Conservation (phyloP, 257 asterid genomes). For the Coffea canephora region DNA sequence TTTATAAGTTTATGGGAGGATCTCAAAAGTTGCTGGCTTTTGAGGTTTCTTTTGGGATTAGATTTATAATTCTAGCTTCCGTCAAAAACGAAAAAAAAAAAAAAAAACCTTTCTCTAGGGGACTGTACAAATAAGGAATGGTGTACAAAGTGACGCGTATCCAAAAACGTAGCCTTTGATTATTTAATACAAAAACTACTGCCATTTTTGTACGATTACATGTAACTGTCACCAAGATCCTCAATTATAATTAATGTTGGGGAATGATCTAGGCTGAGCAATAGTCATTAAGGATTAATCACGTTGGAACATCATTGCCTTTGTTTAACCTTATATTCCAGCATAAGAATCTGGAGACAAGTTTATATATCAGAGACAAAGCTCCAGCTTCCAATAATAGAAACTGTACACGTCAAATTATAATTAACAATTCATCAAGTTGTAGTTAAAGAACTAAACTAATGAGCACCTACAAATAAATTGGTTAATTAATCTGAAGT, state of each 20-base stretch:
- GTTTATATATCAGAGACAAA: background rate
- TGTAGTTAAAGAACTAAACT: background rate
- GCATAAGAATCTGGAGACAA: slow-evolving; percentile 6
- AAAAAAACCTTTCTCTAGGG: background rate
- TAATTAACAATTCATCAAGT: background rate
- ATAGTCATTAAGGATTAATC: slow-evolving; percentile 5
- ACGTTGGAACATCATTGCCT: background rate
- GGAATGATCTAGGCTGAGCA: background rate
- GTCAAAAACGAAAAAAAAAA: no score
- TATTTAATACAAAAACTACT: background rate
- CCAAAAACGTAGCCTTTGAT: background rate
- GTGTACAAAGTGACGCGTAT: background rate
- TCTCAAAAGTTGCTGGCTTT: no score
- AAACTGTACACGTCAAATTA: background rate
- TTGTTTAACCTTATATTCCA: background rate
- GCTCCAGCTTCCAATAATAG: background rate
- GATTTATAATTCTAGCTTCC: no score
- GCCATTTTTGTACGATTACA: background rate
- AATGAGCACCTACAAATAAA: background rate
- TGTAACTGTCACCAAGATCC: slow-evolving; percentile 9
- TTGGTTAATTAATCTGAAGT: background rate
- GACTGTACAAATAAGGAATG: background rate
- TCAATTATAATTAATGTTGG: background rate
- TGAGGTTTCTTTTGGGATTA: no score
- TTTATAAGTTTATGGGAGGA: no score